Percentiles rank a stretch among this genome's conserved stretches.
phyloP scores from a whole-genome alignment of 2,329 filamentous ascomycete genomes.

The Botryosphaeria dothidea region DNA sequence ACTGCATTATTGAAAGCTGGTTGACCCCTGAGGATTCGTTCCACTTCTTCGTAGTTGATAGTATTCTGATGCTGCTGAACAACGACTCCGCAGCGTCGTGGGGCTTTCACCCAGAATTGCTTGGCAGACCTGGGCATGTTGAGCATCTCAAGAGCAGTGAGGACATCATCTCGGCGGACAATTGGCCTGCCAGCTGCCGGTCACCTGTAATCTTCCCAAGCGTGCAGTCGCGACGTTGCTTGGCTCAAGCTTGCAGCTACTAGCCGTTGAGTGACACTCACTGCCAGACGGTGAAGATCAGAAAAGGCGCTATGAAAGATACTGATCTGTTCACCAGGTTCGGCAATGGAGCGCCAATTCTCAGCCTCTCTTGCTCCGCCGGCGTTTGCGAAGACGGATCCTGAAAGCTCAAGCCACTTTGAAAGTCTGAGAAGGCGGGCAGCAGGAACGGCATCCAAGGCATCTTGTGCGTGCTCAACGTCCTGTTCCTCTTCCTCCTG shows the following conservation, averaged over 20 bases:
- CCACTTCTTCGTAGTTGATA: constrained; percentile 45
- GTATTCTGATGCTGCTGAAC: constrained; percentile 38
- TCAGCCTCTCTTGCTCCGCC: constrained; percentile 56
- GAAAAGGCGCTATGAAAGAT: constrained; percentile 74
- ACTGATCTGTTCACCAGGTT: constrained; percentile 58
- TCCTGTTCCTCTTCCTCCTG: neutral
- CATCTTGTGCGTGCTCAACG: neutral
- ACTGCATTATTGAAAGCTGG: neutral
- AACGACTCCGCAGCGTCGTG: constrained; percentile 54
- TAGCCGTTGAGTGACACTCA: constrained; percentile 69
- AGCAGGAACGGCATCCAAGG: constrained; percentile 35
- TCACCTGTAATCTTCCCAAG: constrained; percentile 38
- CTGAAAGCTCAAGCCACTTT: constrained; percentile 33
- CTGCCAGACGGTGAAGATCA: constrained; percentile 69
- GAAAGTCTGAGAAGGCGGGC: constrained; percentile 32
- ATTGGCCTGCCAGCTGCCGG: constrained; percentile 29
- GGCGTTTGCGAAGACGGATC: constrained; percentile 39
- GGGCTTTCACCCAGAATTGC: constrained; percentile 54
- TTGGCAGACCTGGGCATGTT: constrained; percentile 49
- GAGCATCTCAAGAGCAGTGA: constrained; percentile 56
- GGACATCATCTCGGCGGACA: constrained; percentile 53
- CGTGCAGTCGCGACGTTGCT: constrained; percentile 66
- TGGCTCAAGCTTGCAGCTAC: constrained; percentile 70
- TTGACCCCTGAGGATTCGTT: constrained; percentile 34
- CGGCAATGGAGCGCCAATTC: constrained; percentile 67